Conservation (phyloP, 129 eudicot genomes). For the Gnaphalium uliginosum region DNA sequence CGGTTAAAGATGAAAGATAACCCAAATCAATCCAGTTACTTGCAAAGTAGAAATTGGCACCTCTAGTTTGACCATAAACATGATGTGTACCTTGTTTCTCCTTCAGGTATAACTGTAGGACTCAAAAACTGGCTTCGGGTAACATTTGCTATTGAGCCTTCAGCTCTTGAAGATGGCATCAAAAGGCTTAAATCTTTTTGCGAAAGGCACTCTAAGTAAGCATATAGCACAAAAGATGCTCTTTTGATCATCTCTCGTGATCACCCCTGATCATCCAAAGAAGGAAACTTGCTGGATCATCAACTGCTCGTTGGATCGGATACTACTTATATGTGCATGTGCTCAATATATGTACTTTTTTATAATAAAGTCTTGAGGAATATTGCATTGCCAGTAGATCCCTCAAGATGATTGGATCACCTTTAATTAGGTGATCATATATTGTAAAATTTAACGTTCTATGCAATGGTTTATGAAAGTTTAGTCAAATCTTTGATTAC, state of each 20-base stretch:
- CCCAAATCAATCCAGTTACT: background rate
- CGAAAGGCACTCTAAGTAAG: slow-evolving; percentile 61
- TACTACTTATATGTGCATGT: background rate
- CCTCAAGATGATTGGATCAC: background rate
- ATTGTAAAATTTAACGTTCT: background rate
- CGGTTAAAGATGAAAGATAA: background rate
- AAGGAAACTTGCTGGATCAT: slow-evolving; percentile 11
- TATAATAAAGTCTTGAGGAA: background rate
- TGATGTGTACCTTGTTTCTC: background rate
- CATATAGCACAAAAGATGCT: slow-evolving; percentile 1
- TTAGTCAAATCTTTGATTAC: background rate
- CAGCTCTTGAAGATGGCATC: slow-evolving; percentile 66
- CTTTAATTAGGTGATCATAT: background rate
- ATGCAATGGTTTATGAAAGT: background rate
- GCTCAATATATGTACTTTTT: background rate
- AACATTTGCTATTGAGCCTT: slow-evolving; percentile 70
- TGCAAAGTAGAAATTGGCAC: background rate
- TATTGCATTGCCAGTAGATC: background rate
- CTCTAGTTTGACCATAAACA: background rate
- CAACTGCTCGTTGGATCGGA: slow-evolving; percentile 15
- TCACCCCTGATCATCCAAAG: background rate
- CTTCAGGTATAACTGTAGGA: slow-evolving; percentile 61
- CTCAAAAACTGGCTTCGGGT: slow-evolving; percentile 76
- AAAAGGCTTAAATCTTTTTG: slow-evolving; percentile 62
- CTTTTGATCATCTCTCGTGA: slow-evolving; percentile 10